phyloP scores from a whole-genome alignment of 768 basidiomycete species.

The Cyathus striatus region DNA sequence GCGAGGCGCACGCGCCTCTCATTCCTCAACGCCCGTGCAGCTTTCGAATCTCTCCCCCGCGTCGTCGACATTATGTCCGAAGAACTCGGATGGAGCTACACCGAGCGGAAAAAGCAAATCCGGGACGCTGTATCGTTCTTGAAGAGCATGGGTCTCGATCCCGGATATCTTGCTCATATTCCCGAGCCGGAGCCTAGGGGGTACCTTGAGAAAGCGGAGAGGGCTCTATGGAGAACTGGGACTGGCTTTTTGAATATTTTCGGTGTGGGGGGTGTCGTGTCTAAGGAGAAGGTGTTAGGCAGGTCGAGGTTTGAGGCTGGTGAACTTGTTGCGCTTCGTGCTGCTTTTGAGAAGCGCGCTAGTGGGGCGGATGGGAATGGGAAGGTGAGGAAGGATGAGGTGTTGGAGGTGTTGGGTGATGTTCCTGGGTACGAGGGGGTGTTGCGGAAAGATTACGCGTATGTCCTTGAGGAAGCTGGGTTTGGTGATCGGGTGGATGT shows the following conservation, averaged over 20 bases:
- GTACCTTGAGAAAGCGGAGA: slow-evolving; percentile 17
- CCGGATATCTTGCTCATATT: slow-evolving; percentile 33
- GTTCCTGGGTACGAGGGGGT: slow-evolving; percentile 58
- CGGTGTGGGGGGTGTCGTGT: slow-evolving; percentile 8
- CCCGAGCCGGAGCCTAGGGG: slow-evolving; percentile 20
- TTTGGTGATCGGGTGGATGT: slow-evolving; percentile 51
- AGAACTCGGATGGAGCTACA: slow-evolving; percentile 73
- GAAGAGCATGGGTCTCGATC: slow-evolving; percentile 77
- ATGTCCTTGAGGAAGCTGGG: slow-evolving; percentile 76
- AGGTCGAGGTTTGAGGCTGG: slow-evolving; percentile 41
- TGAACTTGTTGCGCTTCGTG: slow-evolving; percentile 34
- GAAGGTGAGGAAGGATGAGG: slow-evolving; percentile 31
- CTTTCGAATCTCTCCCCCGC: slow-evolving; percentile 77
- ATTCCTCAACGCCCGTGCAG: slow-evolving; percentile 87
- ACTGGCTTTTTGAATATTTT: slow-evolving; percentile 40
- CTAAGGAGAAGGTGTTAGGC: slow-evolving; percentile 18
- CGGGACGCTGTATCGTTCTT: slow-evolving; percentile 60
- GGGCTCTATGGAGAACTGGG: slow-evolving; percentile 22
- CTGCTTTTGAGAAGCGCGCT: slow-evolving; percentile 31
- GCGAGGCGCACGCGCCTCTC: slow-evolving; percentile 87
- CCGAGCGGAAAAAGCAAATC: slow-evolving; percentile 57
- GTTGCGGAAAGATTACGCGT: slow-evolving; percentile 58
- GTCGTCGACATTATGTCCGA: slow-evolving; percentile 90
- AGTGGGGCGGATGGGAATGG: slow-evolving; percentile 22
- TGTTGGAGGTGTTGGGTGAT: slow-evolving; percentile 38